Percentiles rank a stretch among this genome's conserved stretches.
Conservation (phyloP, 2,329 filamentous ascomycete species). For the Aspergillus puulaauensis region DNA sequence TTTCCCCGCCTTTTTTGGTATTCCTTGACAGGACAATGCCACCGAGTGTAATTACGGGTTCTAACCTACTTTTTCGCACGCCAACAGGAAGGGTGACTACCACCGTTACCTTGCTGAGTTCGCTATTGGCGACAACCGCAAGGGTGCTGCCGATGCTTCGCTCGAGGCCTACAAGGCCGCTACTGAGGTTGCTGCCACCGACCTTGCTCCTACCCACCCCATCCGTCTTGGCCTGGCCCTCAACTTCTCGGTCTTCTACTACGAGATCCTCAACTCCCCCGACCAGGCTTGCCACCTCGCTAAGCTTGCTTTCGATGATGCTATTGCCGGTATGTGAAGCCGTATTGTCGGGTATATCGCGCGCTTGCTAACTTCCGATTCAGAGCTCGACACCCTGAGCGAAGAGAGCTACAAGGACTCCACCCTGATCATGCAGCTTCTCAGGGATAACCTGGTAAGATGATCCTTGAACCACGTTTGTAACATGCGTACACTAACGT, state of each 20-base stretch:
- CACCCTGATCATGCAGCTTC: constrained; percentile 97
- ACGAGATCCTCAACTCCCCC: constrained; percentile 97
- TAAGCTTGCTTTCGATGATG: constrained; percentile 94
- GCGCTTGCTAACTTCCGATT: constrained; percentile 21
- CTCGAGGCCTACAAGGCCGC: constrained; percentile 96
- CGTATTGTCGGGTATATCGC: background rate
- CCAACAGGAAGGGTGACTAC: constrained; percentile 93
- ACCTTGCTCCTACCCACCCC: constrained; percentile 87
- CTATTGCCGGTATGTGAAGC: constrained; percentile 70
- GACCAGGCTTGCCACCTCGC: constrained; percentile 97
- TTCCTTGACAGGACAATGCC: background rate
- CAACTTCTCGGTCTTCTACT: constrained; percentile 99
- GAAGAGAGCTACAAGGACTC: constrained; percentile 99
- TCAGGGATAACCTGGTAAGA: constrained; percentile 89
- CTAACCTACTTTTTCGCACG: constrained; percentile 7
- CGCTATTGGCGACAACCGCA: constrained; percentile 89
- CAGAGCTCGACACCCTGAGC: constrained; percentile 92
- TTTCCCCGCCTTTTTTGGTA: background rate
- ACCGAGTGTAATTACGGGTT: constrained; percentile 17
- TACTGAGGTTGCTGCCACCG: constrained; percentile 85
- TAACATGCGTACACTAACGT: constrained; percentile 26
- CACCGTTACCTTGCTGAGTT: constrained; percentile 99
- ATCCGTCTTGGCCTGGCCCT: constrained; percentile 89
- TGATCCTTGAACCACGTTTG: background rate
- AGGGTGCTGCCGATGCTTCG: constrained; percentile 88